phyloP scores from a whole-genome alignment of 257 asterid species.

The Petunia axillaris region DNA sequence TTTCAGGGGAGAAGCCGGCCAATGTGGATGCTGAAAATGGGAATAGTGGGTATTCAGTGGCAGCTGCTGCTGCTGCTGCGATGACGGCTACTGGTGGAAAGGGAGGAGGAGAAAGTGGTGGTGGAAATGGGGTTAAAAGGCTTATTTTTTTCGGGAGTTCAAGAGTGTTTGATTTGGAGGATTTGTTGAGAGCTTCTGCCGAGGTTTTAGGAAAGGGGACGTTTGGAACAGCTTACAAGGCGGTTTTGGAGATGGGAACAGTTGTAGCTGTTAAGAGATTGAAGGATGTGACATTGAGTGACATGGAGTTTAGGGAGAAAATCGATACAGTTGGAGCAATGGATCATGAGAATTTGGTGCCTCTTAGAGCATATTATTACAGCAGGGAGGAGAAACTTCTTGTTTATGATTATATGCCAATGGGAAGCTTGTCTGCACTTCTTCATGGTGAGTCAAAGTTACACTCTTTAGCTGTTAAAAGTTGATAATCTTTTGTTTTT shows the following conservation, averaged over 20 bases:
- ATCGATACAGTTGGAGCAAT: constrained; percentile 43
- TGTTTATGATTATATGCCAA: constrained; percentile 52
- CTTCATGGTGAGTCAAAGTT: constrained; percentile 44
- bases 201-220: constrained; percentile 56
- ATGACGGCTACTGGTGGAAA: constrained; percentile 39
- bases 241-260: constrained; percentile 45
- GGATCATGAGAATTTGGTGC: constrained; percentile 49
- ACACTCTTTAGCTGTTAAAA: neutral
- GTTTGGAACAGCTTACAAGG: constrained; percentile 49
- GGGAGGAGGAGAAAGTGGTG: constrained; percentile 36
- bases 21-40: constrained; percentile 44
- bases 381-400: constrained; percentile 56
- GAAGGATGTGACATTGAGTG: constrained; percentile 45
- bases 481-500: neutral
- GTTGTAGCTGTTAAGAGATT: constrained; percentile 49
- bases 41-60: constrained; percentile 46
- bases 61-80: constrained; percentile 46
- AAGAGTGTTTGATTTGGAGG: constrained; percentile 47
- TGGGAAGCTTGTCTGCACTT: constrained; percentile 55
- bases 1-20: constrained; percentile 42
- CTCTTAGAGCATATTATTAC: constrained; percentile 50
- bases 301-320: constrained; percentile 45
- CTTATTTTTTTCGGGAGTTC: constrained; percentile 38
- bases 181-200: constrained; percentile 50
- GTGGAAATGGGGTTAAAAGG: constrained; percentile 37